Evolutionary conservation across 129 eudicot genomes (phyloP).

Genomic region (Centella asiatica): DNA sequence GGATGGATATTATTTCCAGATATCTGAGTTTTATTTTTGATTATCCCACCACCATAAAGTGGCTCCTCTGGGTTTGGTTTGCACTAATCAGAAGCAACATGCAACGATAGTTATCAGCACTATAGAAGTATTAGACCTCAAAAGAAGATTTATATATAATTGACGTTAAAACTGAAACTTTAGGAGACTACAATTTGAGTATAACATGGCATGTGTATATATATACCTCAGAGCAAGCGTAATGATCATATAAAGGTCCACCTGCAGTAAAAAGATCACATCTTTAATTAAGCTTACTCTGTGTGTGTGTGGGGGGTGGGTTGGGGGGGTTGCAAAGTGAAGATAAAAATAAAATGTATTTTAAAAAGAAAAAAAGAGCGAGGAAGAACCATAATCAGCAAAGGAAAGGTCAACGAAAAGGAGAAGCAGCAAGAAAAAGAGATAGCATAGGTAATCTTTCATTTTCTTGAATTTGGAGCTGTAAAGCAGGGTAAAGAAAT

Average conservation of each 20-base stretch:
- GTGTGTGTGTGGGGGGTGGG: too few species aligned
- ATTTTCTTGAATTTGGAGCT: background rate
- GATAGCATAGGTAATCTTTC: background rate
- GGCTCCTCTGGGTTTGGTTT: slow-evolving; percentile 37
- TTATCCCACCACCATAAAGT: slow-evolving; percentile 49
- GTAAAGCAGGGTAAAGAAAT: too few species aligned
- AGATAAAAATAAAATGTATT: too few species aligned
- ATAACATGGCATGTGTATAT: too few species aligned
- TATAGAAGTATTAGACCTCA: too few species aligned
- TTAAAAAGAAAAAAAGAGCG: too few species aligned
- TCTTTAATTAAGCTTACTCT: too few species aligned
- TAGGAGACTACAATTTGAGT: too few species aligned
- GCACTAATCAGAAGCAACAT: slow-evolving; percentile 27
- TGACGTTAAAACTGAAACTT: too few species aligned
- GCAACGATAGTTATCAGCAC: background rate
- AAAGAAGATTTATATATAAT: too few species aligned
- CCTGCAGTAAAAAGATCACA: slow-evolving; percentile 21
- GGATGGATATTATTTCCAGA: background rate
- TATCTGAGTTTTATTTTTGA: slow-evolving; percentile 17
- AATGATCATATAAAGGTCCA: slow-evolving; percentile 43
- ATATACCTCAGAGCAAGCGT: slow-evolving; percentile 54
- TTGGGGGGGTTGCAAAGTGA: too few species aligned
- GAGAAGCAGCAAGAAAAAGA: slow-evolving; percentile 1
- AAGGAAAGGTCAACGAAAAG: slow-evolving; percentile 1
- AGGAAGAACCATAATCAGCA: background rate